Conservation (phyloP, 2,329 filamentous ascomycete species). For the Helotiales sp. region DNA sequence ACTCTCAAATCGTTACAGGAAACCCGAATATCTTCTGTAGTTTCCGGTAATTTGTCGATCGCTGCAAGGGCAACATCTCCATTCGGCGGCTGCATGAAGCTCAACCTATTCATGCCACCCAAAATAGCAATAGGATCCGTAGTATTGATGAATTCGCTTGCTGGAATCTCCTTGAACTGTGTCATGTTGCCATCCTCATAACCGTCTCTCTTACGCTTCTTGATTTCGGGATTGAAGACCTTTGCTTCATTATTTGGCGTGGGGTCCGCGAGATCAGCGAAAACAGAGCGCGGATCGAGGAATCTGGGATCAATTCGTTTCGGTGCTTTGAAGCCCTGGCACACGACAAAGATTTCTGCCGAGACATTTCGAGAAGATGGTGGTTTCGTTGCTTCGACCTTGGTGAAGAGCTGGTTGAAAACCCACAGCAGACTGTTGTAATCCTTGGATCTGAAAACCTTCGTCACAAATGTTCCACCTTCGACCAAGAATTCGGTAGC, state of each 20-base stretch:
- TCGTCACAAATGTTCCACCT: conserved; percentile 93
- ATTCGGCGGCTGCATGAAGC: conserved; percentile 77
- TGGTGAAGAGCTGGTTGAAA: conserved; percentile 92
- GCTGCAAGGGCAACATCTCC: conserved; percentile 86
- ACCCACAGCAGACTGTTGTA: conserved; percentile 97
- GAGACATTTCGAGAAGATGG: conserved; percentile 95
- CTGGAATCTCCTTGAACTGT: conserved; percentile 85
- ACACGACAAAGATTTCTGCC: conserved; percentile 98
- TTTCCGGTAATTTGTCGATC: conserved; percentile 81
- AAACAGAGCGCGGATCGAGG: conserved; percentile 84
- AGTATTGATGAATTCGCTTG: conserved; percentile 92
- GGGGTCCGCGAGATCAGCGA: conserved; percentile 83
- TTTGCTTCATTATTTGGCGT: conserved; percentile 96
- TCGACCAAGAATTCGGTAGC: conserved; percentile 90
- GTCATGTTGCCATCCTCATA: conserved; percentile 96
- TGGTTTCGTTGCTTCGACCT: conserved; percentile 96
- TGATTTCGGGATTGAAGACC: conserved; percentile 95
- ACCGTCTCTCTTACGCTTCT: conserved; percentile 96
- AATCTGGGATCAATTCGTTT: conserved; percentile 92
- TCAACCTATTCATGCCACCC: conserved; percentile 79
- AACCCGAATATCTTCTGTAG: conserved; percentile 75
- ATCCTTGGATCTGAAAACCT: conserved; percentile 96
- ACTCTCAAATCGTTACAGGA: conserved; percentile 87
- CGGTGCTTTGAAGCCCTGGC: conserved; percentile 90
- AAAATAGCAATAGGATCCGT: conserved; percentile 91